These are phyloP conservation scores for Carex myosuroides DNA, from an alignment of 176 grass and related monocot species.

Conservation along the genomic window DNA sequence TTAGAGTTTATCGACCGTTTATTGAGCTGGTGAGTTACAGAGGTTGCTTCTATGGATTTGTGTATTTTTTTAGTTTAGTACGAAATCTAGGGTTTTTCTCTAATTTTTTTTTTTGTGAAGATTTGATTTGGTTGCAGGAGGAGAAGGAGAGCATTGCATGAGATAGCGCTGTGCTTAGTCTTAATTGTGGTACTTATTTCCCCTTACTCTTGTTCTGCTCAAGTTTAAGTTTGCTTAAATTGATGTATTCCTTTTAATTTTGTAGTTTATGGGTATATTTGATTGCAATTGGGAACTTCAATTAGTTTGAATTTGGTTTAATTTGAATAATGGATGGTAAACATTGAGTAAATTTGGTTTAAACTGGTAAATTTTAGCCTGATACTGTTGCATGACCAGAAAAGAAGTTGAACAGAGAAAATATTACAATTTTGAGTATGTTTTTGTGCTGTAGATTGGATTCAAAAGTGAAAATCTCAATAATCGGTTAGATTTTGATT, in stretches of 20 bases:
- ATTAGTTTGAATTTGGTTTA: not conserved
- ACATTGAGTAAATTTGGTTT: not conserved
- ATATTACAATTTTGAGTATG: too few species aligned
- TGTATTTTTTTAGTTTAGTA: not conserved
- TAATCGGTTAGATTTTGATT: not conserved
- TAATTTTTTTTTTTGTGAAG: not conserved
- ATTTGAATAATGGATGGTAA: not conserved
- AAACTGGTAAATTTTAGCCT: not conserved
- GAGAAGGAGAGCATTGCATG: not conserved
- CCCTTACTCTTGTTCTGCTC: not conserved
- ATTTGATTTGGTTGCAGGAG: not conserved
- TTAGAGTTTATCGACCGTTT: not conserved
- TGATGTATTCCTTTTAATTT: not conserved
- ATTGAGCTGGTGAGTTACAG: not conserved
- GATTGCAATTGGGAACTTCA: not conserved
- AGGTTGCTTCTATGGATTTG: not conserved
- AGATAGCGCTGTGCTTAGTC: not conserved
- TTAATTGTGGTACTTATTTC: not conserved
- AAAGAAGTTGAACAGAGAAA: not conserved
- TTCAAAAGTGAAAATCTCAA: not conserved
- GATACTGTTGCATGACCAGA: not conserved
- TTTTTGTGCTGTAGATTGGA: too few species aligned
- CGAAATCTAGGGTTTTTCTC: slow-evolving; percentile 3
- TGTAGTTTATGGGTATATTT: not conserved
- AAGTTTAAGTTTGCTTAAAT: not conserved